phyloP scores from a whole-genome alignment of 805 yeast species.

The Vanderwaltozyma polyspora region DNA sequence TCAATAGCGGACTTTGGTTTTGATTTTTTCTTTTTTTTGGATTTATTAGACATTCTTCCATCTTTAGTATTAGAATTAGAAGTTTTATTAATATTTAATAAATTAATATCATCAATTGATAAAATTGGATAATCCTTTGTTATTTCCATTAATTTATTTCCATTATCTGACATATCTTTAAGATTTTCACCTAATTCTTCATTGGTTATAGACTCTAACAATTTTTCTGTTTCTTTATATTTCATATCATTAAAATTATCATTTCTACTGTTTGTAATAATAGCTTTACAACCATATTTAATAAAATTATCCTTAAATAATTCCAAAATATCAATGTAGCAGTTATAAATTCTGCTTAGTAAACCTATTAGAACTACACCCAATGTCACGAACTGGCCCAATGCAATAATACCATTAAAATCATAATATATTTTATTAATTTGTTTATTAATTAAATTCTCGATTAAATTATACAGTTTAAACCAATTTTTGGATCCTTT shows the following conservation, averaged over 20 bases:
- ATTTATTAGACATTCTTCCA: conserved; percentile 6
- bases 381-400: conserved; percentile 66
- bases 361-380: conserved; percentile 60
- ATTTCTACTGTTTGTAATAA: no score
- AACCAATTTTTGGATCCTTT: conserved; percentile 6
- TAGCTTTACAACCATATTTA: background rate
- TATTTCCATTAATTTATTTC: background rate
- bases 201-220: background rate
- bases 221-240: background rate
- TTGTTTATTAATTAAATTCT: conserved; percentile 26
- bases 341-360: conserved; percentile 34
- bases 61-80: conserved; percentile 1
- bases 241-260: background rate
- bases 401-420: conserved; percentile 55
- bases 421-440: conserved; percentile 44
- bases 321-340: conserved; percentile 12
- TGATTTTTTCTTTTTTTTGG: conserved; percentile 33
- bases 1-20: conserved; percentile 52
- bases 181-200: conserved; percentile 4
- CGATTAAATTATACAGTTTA: conserved; percentile 8
- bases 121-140: background rate
- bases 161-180: background rate
- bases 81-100: background rate
- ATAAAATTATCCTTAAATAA: conserved; percentile 3
- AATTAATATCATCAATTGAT: background rate